Conservation (phyloP, 2,329 filamentous ascomycete species). For the Cytospora chrysosperma region DNA sequence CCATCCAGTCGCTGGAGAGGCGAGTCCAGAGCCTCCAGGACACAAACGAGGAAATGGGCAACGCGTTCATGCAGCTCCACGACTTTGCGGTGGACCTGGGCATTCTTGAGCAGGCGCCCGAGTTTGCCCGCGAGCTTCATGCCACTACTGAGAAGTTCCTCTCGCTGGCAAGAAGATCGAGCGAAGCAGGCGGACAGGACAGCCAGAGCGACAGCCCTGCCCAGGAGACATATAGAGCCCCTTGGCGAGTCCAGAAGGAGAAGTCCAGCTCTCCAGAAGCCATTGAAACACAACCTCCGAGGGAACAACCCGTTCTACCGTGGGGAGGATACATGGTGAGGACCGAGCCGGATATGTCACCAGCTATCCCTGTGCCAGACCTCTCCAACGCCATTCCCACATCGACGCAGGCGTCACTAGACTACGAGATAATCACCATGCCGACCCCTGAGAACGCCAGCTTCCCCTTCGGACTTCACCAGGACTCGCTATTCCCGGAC, state of each 20-base stretch:
- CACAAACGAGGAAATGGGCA: constrained; percentile 72
- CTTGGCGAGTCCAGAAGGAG: constrained; percentile 5
- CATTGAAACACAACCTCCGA: neutral
- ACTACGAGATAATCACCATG: constrained; percentile 51
- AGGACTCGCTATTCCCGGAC: constrained; percentile 28
- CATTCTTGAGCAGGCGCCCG: constrained; percentile 56
- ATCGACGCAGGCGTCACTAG: constrained; percentile 20
- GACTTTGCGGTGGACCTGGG: constrained; percentile 59
- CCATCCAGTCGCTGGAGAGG: constrained; percentile 70
- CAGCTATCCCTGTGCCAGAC: neutral
- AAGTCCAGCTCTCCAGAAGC: constrained; percentile 25
- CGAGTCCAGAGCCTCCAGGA: constrained; percentile 68
- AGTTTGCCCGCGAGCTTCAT: constrained; percentile 57
- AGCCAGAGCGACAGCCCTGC: constrained; percentile 26
- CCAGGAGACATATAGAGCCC: constrained; percentile 15
- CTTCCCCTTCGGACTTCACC: constrained; percentile 44
- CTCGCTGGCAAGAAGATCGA: constrained; percentile 48
- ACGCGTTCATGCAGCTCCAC: constrained; percentile 66
- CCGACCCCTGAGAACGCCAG: constrained; percentile 54
- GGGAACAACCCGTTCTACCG: constrained; percentile 19
- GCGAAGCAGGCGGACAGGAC: constrained; percentile 37
- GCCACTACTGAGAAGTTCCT: constrained; percentile 59
- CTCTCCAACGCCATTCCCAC: constrained; percentile 14
- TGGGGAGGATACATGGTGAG: constrained; percentile 32
- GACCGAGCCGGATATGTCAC: constrained; percentile 25